These are phyloP conservation scores for Saksenaea vasiformis DNA, from an alignment of 371 early-diverging fungal species.

Conservation along the genomic window DNA sequence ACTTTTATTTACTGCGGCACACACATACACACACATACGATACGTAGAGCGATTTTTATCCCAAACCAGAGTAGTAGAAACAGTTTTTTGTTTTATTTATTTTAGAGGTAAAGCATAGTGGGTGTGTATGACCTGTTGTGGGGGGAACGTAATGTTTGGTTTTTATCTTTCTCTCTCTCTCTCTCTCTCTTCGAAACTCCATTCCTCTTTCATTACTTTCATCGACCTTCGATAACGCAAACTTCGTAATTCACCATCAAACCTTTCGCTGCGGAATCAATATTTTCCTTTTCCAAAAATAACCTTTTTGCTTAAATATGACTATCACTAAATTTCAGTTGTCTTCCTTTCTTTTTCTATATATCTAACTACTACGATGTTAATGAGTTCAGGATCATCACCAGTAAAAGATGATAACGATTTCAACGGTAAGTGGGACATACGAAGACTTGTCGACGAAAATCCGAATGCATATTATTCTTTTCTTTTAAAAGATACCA, in stretches of 20 bases:
- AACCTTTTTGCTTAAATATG: not conserved
- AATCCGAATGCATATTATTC: not conserved
- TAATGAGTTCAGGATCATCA: not conserved
- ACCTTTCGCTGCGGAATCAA: not conserved
- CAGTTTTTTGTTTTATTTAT: not conserved
- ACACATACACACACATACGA: too few relatives aligned
- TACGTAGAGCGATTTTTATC: not conserved
- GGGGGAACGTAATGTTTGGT: conserved; percentile 5
- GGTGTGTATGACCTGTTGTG: not conserved
- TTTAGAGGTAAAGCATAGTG: not conserved
- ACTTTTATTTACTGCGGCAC: too few relatives aligned
- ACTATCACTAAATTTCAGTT: conserved; percentile 1
- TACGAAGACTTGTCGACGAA: not conserved
- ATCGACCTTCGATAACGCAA: not conserved
- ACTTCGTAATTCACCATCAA: not conserved
- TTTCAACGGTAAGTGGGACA: not conserved
- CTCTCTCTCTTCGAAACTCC: not conserved
- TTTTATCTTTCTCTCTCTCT: too few relatives aligned
- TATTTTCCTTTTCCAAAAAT: not conserved
- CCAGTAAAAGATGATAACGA: not conserved
- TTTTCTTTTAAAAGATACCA: conserved; percentile 4
- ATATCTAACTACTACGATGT: not conserved
- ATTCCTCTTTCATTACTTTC: not conserved
- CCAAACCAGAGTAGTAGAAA: not conserved
- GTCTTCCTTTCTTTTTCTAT: not conserved